phyloP scores from a whole-genome alignment of 345 rosid species.

The Eucalyptus albens region DNA sequence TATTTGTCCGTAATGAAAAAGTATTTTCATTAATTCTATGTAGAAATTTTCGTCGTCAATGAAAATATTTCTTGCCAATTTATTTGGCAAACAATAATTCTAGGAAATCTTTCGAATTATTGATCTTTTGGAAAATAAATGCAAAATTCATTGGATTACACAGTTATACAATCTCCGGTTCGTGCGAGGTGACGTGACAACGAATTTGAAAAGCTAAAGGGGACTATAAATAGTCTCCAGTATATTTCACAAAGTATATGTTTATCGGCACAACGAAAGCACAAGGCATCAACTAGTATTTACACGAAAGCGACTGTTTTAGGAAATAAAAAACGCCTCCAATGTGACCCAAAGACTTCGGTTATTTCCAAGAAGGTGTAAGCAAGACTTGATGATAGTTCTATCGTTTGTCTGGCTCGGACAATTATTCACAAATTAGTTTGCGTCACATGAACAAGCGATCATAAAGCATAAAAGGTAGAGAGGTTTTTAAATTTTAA shows the following conservation, averaged over 20 bases:
- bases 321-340: background rate
- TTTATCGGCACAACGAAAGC: background rate
- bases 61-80: background rate
- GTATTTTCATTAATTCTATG: background rate
- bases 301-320: background rate
- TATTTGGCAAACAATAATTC: background rate
- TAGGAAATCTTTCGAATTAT: background rate
- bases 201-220: background rate
- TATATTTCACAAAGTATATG: background rate
- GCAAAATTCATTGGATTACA: background rate
- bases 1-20: fast-evolving
- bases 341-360: background rate
- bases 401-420: background rate
- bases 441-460: background rate
- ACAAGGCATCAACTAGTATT: background rate
- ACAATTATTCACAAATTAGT: background rate
- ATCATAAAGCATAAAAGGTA: background rate
- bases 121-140: background rate
- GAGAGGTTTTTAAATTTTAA: background rate
- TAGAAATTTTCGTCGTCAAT: fast-evolving
- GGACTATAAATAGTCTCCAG: background rate
- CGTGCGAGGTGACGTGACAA: background rate
- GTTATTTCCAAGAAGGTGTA: background rate
- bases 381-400: background rate
- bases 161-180: background rate